These are phyloP conservation scores for Colletotrichum sidae DNA, from an alignment of 2,329 filamentous ascomycete species.

Conservation along the genomic window DNA sequence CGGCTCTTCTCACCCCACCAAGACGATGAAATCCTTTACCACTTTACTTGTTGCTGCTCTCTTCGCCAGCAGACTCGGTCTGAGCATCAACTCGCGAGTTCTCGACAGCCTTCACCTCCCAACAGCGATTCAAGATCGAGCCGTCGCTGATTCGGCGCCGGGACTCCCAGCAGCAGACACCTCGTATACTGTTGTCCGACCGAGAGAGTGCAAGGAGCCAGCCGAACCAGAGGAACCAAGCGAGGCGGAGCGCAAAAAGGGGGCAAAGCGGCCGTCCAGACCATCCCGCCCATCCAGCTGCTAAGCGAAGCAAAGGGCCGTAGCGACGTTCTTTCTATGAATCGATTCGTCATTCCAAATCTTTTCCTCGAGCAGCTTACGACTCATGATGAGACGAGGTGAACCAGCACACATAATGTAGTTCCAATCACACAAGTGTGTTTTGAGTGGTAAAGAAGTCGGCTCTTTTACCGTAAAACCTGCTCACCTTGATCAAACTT, in stretches of 20 bases:
- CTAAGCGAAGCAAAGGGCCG: too few relatives aligned
- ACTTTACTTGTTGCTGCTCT: not conserved
- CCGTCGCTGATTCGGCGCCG: not conserved
- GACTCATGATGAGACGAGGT: too few relatives aligned
- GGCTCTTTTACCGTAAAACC: too few relatives aligned
- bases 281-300: constrained; percentile 5
- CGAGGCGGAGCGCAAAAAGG: constrained; percentile 22
- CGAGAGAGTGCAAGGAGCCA: constrained; percentile 24
- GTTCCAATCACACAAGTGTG: too few relatives aligned
- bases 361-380: too few relatives aligned
- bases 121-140: not conserved
- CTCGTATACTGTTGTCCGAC: not conserved
- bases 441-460: too few relatives aligned
- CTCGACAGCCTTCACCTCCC: constrained; percentile 2
- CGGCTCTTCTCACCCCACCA: not conserved
- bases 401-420: too few relatives aligned
- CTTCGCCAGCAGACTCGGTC: not conserved
- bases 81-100: constrained; percentile 8
- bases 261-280: constrained; percentile 1
- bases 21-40: not conserved
- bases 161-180: not conserved
- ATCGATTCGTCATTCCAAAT: too few relatives aligned
- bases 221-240: constrained; percentile 19
- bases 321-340: too few relatives aligned
- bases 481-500: too few relatives aligned